Evolutionary conservation across 306 rosid species (phyloP).

Genomic region (Luffa acutangula): DNA sequence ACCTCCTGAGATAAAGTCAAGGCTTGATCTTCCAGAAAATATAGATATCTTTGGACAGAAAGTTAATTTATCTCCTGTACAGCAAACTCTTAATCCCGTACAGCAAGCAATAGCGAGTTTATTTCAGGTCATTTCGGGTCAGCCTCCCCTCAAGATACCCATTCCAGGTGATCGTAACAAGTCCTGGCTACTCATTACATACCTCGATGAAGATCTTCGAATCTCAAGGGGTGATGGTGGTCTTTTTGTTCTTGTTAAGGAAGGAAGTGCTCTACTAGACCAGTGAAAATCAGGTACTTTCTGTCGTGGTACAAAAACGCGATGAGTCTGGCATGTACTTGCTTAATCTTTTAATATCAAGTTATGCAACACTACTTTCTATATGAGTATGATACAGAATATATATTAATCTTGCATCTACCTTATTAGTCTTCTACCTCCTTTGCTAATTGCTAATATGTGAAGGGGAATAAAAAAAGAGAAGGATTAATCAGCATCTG

Average conservation of each 20-base stretch:
- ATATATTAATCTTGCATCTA: neutral
- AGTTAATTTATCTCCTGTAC: conserved; percentile 51
- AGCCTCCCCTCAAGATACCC: conserved; percentile 69
- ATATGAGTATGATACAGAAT: neutral
- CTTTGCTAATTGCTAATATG: neutral
- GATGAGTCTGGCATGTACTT: neutral
- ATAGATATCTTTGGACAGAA: conserved; percentile 67
- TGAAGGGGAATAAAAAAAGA: neutral
- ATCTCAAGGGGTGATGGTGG: conserved; percentile 97
- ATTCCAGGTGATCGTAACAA: conserved; percentile 78
- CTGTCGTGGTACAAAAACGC: neutral
- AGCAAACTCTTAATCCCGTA: conserved; percentile 57
- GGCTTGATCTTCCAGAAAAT: conserved; percentile 57
- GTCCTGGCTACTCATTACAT: conserved; percentile 85
- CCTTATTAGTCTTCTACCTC: neutral
- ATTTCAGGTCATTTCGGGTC: conserved; percentile 64
- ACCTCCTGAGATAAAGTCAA: conserved; percentile 81
- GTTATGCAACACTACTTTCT: neutral
- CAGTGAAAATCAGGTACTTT: conserved; percentile 25
- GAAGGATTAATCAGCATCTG: neutral
- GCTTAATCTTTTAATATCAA: neutral
- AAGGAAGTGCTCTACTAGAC: conserved; percentile 70
- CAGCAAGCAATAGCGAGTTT: conserved; percentile 49
- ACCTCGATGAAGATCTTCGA: conserved; percentile 72
- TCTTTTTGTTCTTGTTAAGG: conserved; percentile 74